These are phyloP conservation scores for Trametes gibbosa DNA, from an alignment of 768 basidiomycete genomes.

Conservation along the genomic window DNA sequence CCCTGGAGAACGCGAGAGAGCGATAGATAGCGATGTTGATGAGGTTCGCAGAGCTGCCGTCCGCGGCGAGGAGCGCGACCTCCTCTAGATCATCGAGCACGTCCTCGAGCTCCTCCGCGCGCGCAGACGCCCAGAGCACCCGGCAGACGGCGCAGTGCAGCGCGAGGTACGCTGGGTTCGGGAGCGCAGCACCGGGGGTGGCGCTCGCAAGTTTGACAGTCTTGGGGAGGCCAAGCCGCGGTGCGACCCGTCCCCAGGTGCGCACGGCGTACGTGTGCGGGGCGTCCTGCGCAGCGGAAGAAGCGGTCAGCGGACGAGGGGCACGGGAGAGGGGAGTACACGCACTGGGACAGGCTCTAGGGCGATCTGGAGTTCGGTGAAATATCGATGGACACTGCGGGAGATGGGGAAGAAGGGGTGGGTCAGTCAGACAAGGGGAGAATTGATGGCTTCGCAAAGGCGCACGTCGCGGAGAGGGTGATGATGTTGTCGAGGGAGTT, in stretches of 20 bases:
- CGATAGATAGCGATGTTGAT: constrained; percentile 18
- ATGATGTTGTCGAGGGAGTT: constrained; percentile 18
- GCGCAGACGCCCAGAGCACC: constrained; percentile 12
- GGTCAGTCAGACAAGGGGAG: background rate
- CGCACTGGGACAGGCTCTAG: constrained; percentile 11
- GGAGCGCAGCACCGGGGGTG: background rate
- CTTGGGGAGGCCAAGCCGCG: constrained; percentile 15
- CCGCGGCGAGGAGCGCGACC: constrained; percentile 15
- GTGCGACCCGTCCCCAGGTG: constrained; percentile 18
- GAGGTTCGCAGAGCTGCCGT: constrained; percentile 14
- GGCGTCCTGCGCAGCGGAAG: background rate
- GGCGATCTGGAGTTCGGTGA: constrained; percentile 16
- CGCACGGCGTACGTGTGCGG: constrained; percentile 11
- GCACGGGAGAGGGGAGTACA: background rate
- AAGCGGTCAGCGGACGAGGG: background rate
- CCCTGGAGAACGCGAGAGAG: constrained; percentile 2
- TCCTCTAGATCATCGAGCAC: constrained; percentile 18
- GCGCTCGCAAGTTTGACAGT: constrained; percentile 8
- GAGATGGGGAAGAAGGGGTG: background rate
- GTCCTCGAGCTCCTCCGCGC: constrained; percentile 16
- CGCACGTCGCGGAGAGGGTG: constrained; percentile 18
- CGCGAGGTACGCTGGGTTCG: constrained; percentile 15
- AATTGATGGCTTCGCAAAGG: background rate
- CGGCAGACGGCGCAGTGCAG: constrained; percentile 15
- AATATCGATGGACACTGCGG: constrained; percentile 10